A percentile compares a stretch with the other conserved stretches of the same genome.
Conservation (phyloP, 768 basidiomycete species). For the Aureoboletus auriporus region DNA sequence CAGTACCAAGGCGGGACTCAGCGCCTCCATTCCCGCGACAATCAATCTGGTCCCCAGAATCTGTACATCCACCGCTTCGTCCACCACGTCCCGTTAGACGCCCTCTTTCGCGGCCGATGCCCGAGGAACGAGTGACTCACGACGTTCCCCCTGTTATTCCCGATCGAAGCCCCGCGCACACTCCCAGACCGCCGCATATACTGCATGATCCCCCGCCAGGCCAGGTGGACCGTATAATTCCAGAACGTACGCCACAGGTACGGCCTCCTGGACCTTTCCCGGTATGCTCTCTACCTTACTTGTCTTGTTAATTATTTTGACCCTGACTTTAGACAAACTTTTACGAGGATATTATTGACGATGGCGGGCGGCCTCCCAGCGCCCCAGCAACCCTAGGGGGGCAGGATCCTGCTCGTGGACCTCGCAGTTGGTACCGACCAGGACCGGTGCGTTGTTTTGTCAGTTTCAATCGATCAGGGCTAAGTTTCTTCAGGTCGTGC, state of each 20-base stretch:
- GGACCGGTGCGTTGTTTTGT: constrained; percentile 13
- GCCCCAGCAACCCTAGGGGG: constrained; percentile 22
- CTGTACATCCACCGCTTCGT: constrained; percentile 6
- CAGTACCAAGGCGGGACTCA: constrained; percentile 22
- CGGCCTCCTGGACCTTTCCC: constrained; percentile 18
- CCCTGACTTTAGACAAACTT: constrained; percentile 11
- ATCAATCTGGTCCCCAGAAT: constrained; percentile 20
- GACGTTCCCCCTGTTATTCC: constrained; percentile 10
- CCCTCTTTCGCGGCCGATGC: constrained; percentile 3
- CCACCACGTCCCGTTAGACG: constrained; percentile 5
- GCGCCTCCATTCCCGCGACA: constrained; percentile 27
- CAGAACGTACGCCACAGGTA: constrained; percentile 20
- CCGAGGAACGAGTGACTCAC: neutral
- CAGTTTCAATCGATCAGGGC: neutral
- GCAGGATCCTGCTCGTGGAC: constrained; percentile 12
- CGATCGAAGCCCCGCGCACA: constrained; percentile 1
- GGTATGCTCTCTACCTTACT: constrained; percentile 8
- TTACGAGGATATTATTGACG: constrained; percentile 11
- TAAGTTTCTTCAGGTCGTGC: constrained; percentile 14
- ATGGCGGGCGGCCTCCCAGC: constrained; percentile 16
- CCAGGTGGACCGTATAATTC: constrained; percentile 2
- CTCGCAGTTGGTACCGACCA: constrained; percentile 23
- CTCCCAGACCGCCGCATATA: constrained; percentile 3
- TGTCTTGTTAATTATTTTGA: constrained; percentile 3
- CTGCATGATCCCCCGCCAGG: constrained; percentile 9